Base-by-base conservation (phyloP, 2,329 filamentous ascomycete genomes). In the Thelonectria discophora region DNA sequence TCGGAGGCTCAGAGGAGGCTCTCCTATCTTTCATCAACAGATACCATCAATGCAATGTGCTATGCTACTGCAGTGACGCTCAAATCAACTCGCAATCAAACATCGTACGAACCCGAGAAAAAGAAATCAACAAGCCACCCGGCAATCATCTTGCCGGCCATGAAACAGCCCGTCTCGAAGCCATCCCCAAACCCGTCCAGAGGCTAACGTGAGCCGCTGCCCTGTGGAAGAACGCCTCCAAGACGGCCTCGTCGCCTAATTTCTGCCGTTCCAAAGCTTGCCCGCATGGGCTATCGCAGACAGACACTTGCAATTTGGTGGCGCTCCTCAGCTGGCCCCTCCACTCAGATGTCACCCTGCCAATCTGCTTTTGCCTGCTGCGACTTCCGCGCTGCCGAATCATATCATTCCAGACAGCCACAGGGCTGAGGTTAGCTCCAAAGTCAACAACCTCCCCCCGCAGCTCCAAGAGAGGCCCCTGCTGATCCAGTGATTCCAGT, bases 351-450 rank as follows among this genome's bases (percentile, higher is more conserved):
- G 24, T 7, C 24, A 24, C 24, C 7, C 24, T 24, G 24, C 24
- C 24, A 50, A 50, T 45, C 43, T 45, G 17, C 58, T 39, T 34
- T 11, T 20, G 39, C 46, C 11, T 20, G 37, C 49, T 34, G 30
- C 17, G 15, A 18, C 20, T 37, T 55, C 49, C 56, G 49, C 60
- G 7, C 46, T 47, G n/a, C 58, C 69, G 53, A 71, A 71, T 71
- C 65, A 71, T 17, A 64, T 39, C 12, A 39, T 42, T 46, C 34
- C 48, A 37, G 46, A 27, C 20, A 48, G 47, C 55, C 63, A 63
- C 69, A 70, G 69, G 69, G 69, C 69, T 71, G 69, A 71, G 37
- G 37, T 34, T 48, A 30, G 34, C 46, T 24, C 24, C 24, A 24
- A 24, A 24, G 24, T 24, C 24, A 24, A 24, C 24, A 24, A 18